Evolutionary conservation across 768 basidiomycete genomes (phyloP).

Genomic region (Auriscalpium orientale): DNA sequence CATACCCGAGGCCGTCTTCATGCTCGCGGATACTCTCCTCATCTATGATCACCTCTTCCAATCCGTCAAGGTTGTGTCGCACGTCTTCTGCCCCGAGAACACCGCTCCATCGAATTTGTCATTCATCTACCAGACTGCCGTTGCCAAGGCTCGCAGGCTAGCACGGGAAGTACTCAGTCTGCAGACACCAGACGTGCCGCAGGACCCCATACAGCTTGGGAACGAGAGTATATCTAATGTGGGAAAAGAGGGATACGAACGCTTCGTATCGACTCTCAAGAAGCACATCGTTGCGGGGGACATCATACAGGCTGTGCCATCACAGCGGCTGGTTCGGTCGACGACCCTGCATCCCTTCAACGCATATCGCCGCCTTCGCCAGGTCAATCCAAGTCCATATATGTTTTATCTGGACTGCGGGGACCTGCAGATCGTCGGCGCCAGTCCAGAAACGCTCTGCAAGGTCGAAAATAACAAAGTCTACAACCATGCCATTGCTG

Average conservation of each 20-base stretch:
- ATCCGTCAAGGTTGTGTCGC: constrained; percentile 90
- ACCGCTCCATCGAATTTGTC: constrained; percentile 60
- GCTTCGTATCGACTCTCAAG: constrained; percentile 86
- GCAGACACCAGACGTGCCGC: constrained; percentile 55
- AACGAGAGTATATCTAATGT: constrained; percentile 78
- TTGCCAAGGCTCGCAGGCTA: constrained; percentile 73
- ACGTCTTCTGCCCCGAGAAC: constrained; percentile 80
- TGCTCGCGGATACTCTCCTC: constrained; percentile 92
- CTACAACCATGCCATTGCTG: constrained; percentile 96
- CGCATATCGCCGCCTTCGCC: constrained; percentile 86
- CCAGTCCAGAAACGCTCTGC: constrained; percentile 95
- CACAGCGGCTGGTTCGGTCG: constrained; percentile 79
- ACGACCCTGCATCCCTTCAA: constrained; percentile 95
- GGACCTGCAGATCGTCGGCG: constrained; percentile 92
- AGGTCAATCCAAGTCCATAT: constrained; percentile 96
- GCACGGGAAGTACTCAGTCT: constrained; percentile 56
- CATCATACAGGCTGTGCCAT: constrained; percentile 98
- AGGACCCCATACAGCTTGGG: constrained; percentile 59
- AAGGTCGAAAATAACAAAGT: constrained; percentile 90
- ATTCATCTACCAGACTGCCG: constrained; percentile 85
- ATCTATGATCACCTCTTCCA: constrained; percentile 97
- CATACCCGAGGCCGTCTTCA: constrained; percentile 95
- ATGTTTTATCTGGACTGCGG: constrained; percentile 98
- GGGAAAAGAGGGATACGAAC: constrained; percentile 86
- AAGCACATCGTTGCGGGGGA: constrained; percentile 93